Conservation (phyloP, 2,329 filamentous ascomycete species). For the Hymenoscyphus scutula region DNA sequence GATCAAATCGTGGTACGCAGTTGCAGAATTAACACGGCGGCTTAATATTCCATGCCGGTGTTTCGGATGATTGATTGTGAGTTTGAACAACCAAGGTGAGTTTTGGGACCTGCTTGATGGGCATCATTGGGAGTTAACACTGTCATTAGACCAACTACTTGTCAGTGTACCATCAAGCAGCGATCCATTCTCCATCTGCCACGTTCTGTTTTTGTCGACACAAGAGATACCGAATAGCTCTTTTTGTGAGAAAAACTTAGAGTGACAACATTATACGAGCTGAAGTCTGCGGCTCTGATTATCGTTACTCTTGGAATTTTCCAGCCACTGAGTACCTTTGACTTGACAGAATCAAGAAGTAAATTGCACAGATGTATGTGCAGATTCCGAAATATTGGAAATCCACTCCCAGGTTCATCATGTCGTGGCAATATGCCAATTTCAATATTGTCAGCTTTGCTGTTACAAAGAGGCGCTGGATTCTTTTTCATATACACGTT, state of each 20-base stretch:
- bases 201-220: neutral
- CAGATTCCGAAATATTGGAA: constrained; percentile 2
- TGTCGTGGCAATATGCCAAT: neutral
- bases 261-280: neutral
- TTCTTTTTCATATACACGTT: neutral
- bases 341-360: neutral
- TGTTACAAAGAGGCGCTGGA: neutral
- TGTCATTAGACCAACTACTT: constrained; percentile 1
- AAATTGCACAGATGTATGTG: neutral
- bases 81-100: neutral
- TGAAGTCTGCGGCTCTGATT: constrained; percentile 1
- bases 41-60: neutral
- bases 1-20: constrained; percentile 2
- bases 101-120: neutral
- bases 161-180: neutral
- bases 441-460: neutral
- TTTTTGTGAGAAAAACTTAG: neutral
- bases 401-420: neutral
- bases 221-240: neutral
- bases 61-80: neutral
- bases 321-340: neutral
- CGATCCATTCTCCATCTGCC: neutral
- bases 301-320: neutral
- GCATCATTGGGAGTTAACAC: neutral
- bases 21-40: neutral